These are phyloP conservation scores for Neopestalotiopsis clavispora DNA, from an alignment of 2,329 filamentous ascomycete species.

Conservation along the genomic window DNA sequence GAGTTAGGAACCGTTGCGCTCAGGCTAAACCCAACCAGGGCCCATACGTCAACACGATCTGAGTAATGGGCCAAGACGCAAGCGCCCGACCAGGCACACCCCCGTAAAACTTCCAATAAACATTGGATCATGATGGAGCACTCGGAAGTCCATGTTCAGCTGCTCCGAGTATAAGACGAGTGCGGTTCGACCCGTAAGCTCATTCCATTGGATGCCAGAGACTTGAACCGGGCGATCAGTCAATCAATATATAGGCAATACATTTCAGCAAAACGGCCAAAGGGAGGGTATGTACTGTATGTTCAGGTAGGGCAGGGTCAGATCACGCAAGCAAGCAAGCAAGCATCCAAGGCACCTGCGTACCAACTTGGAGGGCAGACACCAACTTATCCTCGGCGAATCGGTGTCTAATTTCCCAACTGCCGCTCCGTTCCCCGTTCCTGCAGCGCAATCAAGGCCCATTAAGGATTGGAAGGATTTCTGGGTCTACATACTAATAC, in stretches of 20 bases:
- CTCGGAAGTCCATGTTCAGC: neutral
- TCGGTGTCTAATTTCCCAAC: conserved; percentile 5
- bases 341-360: neutral
- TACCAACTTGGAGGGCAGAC: neutral
- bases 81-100: neutral
- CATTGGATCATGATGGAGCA: neutral
- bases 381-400: neutral
- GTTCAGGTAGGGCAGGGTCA: neutral
- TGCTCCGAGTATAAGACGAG: neutral
- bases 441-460: conserved; percentile 11
- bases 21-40: neutral
- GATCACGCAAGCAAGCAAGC: neutral
- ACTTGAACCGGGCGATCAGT: neutral
- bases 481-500: neutral
- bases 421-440: conserved; percentile 9
- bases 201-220: neutral
- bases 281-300: too few species aligned
- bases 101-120: conserved; percentile 6
- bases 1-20: neutral
- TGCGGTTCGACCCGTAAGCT: neutral
- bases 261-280: neutral
- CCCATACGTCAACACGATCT: neutral
- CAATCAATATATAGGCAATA: neutral
- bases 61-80: neutral
- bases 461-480: conserved; percentile 7